phyloP scores from a whole-genome alignment of 208 protist species.

The Leishmania gerbilli region DNA sequence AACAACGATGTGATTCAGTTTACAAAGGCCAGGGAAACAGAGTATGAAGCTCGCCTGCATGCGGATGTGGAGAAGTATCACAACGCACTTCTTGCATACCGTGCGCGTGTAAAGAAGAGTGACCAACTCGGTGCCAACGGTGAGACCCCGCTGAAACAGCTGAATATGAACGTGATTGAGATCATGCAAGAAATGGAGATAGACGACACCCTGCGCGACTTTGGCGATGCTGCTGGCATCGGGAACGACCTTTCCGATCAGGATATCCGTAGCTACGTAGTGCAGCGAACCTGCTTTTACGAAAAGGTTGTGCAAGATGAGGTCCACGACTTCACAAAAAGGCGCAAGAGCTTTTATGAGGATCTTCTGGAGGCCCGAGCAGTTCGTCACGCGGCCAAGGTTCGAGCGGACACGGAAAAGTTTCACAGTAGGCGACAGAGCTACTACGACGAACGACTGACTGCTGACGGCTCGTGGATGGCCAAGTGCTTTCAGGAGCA shows the following conservation, averaged over 20 bases:
- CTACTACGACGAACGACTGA: slow-evolving; percentile 43
- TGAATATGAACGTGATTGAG: slow-evolving; percentile 26
- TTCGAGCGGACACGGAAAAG: slow-evolving; percentile 44
- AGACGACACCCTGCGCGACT: slow-evolving; percentile 34
- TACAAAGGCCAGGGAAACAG: slow-evolving; percentile 32
- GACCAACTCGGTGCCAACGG: neutral
- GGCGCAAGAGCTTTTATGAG: slow-evolving; percentile 52
- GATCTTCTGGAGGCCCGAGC: slow-evolving; percentile 48
- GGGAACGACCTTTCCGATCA: slow-evolving; percentile 48
- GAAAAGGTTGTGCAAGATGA: slow-evolving; percentile 49
- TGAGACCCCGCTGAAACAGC: slow-evolving; percentile 26
- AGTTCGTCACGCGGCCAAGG: slow-evolving; percentile 46
- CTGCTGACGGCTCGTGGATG: slow-evolving; percentile 42
- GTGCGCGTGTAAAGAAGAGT: slow-evolving; percentile 14
- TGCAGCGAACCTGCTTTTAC: slow-evolving; percentile 46
- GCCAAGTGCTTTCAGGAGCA: slow-evolving; percentile 46
- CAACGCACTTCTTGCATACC: slow-evolving; percentile 37
- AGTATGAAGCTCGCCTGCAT: slow-evolving; percentile 37
- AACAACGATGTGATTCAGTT: slow-evolving; percentile 44
- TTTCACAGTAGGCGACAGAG: slow-evolving; percentile 32
- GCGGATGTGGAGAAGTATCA: slow-evolving; percentile 47
- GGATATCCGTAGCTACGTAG: slow-evolving; percentile 49
- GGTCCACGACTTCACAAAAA: slow-evolving; percentile 34
- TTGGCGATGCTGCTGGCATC: slow-evolving; percentile 28
- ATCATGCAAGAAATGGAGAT: slow-evolving; percentile 32